Evolutionary conservation across 345 rosid species (phyloP).

Genomic region (Excoecaria agallocha): DNA sequence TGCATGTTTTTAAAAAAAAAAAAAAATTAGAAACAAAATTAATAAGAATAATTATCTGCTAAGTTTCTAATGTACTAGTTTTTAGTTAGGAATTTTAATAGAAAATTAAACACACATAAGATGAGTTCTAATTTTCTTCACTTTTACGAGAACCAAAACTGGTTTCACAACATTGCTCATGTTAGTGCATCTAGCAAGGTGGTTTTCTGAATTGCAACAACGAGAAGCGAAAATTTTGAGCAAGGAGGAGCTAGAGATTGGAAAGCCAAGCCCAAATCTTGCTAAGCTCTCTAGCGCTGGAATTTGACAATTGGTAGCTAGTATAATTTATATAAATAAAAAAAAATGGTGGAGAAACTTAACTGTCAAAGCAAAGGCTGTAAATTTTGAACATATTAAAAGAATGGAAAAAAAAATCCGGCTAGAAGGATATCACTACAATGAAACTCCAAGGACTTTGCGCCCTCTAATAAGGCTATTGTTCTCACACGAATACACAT

Average conservation of each 20-base stretch:
- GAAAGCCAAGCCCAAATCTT: background rate
- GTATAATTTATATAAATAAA: background rate
- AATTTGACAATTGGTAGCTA: background rate
- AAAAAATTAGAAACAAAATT: background rate
- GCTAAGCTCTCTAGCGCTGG: background rate
- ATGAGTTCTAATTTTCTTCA: slow-evolving; percentile 1
- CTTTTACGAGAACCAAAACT: background rate
- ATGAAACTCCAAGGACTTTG: background rate
- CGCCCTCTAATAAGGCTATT: background rate
- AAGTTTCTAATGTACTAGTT: background rate
- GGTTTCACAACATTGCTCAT: background rate
- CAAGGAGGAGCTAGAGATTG: background rate
- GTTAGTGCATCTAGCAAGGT: background rate
- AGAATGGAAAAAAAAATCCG: background rate
- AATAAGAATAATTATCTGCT: background rate
- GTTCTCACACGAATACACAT: background rate
- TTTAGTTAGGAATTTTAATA: background rate
- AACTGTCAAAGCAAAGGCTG: background rate
- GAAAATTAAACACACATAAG: background rate
- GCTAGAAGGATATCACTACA: background rate
- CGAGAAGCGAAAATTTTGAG: background rate
- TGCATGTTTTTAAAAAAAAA: background rate
- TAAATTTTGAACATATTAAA: background rate
- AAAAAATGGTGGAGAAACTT: background rate
- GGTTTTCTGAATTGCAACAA: background rate